phyloP scores from a whole-genome alignment of 495 filamentous ascomycete species.

The Aspergillus kassunensis region DNA sequence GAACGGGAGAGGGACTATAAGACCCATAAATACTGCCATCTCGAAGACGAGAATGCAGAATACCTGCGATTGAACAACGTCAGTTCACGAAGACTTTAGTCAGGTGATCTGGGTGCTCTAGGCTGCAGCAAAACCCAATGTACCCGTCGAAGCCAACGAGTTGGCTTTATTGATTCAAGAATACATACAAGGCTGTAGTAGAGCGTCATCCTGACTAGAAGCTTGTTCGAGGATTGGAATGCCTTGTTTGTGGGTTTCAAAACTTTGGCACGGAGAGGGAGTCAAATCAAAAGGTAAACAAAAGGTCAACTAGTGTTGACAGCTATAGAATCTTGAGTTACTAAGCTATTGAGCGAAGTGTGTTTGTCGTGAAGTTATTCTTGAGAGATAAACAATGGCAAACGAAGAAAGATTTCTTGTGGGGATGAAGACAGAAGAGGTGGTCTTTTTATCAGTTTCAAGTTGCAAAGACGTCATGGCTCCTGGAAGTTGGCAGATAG shows the following conservation, averaged over 20 bases:
- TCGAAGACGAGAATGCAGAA: conserved; percentile 88
- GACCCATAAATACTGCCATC: conserved; percentile 87
- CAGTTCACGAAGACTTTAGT: not conserved
- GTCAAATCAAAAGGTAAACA: conserved; percentile 17
- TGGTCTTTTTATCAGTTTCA: conserved; percentile 26
- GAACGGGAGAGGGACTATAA: conserved; percentile 91
- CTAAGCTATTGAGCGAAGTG: not conserved
- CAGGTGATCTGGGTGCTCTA: not conserved
- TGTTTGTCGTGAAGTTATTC: not conserved
- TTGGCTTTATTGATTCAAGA: not conserved
- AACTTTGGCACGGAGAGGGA: conserved; percentile 12
- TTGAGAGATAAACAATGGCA: not conserved
- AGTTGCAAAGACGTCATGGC: conserved; percentile 37
- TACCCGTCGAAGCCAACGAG: not conserved
- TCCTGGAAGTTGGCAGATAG: conserved; percentile 6
- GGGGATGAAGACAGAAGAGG: conserved; percentile 21
- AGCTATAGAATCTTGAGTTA: not conserved
- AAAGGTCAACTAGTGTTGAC: not conserved
- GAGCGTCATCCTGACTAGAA: conserved; percentile 76
- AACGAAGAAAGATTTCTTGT: conserved; percentile 9
- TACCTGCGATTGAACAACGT: conserved; percentile 54
- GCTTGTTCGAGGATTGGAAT: conserved; percentile 1
- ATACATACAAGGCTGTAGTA: conserved; percentile 92
- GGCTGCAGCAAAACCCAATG: conserved; percentile 12
- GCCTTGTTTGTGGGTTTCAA: conserved; percentile 1